Evolutionary conservation across 306 rosid species (phyloP).

Genomic region (Sesbania bispinosa): DNA sequence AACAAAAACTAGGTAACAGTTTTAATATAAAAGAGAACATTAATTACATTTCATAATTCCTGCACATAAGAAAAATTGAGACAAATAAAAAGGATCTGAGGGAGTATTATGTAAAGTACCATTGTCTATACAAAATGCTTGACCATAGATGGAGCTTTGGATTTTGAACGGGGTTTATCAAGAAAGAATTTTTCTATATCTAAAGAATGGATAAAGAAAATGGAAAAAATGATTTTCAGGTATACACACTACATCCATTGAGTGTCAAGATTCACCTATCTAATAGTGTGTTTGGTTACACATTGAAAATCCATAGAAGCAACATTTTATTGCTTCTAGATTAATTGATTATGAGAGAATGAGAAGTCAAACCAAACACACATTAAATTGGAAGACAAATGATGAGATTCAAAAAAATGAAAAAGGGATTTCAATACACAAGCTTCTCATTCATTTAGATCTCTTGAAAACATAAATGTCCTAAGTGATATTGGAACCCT

Average conservation of each 20-base stretch:
- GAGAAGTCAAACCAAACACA: too few species aligned
- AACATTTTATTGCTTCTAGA: too few species aligned
- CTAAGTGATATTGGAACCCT: too few species aligned
- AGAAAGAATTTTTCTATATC: background rate
- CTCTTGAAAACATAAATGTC: too few species aligned
- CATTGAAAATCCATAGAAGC: too few species aligned
- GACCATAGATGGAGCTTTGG: background rate
- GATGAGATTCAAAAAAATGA: background rate
- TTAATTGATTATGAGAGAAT: too few species aligned
- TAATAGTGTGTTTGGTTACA: too few species aligned
- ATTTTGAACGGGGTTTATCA: background rate
- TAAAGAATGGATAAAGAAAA: background rate
- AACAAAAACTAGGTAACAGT: too few species aligned
- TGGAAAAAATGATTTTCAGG: background rate
- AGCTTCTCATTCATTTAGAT: background rate
- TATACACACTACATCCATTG: background rate
- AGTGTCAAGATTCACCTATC: background rate
- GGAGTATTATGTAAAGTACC: conserved; percentile 9
- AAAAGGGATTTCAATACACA: background rate
- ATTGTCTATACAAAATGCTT: background rate
- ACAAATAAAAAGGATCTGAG: too few species aligned
- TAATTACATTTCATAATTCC: too few species aligned
- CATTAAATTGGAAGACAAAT: background rate
- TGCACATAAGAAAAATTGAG: too few species aligned
- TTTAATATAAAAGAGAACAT: too few species aligned